phyloP scores from a whole-genome alignment of 2,329 filamentous ascomycete genomes.

The Aspergillus calidoustus region DNA sequence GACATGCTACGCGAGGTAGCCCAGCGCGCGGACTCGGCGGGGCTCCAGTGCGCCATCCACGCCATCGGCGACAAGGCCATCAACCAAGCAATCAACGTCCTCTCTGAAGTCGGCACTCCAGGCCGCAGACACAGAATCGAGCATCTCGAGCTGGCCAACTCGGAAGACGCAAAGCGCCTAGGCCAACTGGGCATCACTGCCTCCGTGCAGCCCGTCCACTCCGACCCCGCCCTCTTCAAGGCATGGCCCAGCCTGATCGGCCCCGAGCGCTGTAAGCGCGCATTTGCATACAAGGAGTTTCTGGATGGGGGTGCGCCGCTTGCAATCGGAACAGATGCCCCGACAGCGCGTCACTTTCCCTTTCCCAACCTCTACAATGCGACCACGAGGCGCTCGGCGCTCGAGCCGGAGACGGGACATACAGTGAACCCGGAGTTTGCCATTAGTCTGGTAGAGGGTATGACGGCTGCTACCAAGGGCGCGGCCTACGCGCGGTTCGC shows the following conservation, averaged over 20 bases:
- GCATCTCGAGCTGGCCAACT: constrained; percentile 54
- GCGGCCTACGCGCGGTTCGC: constrained; percentile 52
- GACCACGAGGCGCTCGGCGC: constrained; percentile 51
- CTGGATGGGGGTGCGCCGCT: constrained; percentile 46
- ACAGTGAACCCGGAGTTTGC: constrained; percentile 50
- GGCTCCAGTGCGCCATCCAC: constrained; percentile 55
- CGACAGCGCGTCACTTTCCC: constrained; percentile 52
- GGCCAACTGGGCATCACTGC: constrained; percentile 50
- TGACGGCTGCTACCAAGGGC: constrained; percentile 49
- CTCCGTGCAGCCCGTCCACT: constrained; percentile 43
- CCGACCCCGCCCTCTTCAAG: constrained; percentile 50
- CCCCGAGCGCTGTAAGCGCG: constrained; percentile 47
- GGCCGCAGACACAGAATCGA: constrained; percentile 54
- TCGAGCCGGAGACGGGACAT: constrained; percentile 38
- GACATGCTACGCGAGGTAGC: constrained; percentile 49
- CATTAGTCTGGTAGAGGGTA: constrained; percentile 45
- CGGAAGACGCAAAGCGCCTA: constrained; percentile 51
- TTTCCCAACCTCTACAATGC: constrained; percentile 54
- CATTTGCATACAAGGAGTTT: constrained; percentile 57
- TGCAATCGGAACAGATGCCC: constrained; percentile 54
- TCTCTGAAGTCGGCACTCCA: constrained; percentile 24
- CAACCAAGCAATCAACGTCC: constrained; percentile 48
- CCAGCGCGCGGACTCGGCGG: constrained; percentile 45
- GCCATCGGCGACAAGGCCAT: constrained; percentile 57
- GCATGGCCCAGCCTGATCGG: constrained; percentile 53